Evolutionary conservation across 164 flowering plant genomes (phyloP), one percentile per base, ranked within the genome.

Genomic region (Buxus sempervirens): DNA sequence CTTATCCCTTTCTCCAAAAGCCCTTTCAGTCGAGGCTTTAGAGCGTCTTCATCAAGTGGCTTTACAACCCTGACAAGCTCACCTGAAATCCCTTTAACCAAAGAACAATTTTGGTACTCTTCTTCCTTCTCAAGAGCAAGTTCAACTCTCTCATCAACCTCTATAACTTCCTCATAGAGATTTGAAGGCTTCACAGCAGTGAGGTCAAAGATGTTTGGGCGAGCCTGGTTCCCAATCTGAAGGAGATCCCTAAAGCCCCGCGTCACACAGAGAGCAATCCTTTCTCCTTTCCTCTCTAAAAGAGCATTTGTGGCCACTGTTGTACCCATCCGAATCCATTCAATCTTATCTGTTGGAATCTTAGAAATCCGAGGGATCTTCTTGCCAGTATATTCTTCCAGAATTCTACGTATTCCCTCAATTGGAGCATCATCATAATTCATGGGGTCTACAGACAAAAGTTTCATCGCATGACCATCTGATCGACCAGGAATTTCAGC

Each of bases 251-350:
- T 82, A 69, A 95, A 95, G n/a, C 98, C 99, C 28, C 41, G 70
- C 60, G 97, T 95, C 21, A 95, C 99, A 75, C 99, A 95, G 1
- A 95, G 72, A 22, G 99, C 99, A 73, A 95, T 89, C 64, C 88
- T 90, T 68, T 92, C 97, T 6, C 98, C 99, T 70, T 95, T 95
- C 66, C 99, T 83, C 79, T 95, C 97, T 66, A 95, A 72, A 18
- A 95, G 81, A 32, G 99, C 99, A 80, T 95, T 95, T 42, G 99
- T 95, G 1, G 99, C 99, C 25, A 95, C 97, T 15, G 99, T 95
- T 3, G 99, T 95, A 15, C 98, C 98, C 99, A 95, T 95, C 74
- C 99, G 78, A 26, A 95, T 83, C 97, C 97, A 95, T 73, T 90
- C 97, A 36, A 95, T 95, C 71, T 82, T 89, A 66, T 90, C 90